A percentile compares a stretch with the other conserved stretches of the same genome.
phyloP scores from a whole-genome alignment of 1,139 yeast species.

The Hyphopichia fennica region DNA sequence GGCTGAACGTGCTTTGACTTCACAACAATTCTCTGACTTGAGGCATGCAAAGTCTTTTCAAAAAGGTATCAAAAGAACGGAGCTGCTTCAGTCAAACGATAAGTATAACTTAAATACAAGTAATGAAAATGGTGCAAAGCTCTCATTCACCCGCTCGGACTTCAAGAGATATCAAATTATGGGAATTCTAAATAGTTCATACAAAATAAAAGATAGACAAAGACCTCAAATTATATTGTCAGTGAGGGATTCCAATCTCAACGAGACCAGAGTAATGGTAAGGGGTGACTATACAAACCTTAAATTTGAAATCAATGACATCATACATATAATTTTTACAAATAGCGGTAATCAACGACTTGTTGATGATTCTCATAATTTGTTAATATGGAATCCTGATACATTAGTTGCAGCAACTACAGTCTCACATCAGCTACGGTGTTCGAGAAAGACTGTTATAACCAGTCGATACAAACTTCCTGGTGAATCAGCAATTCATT shows the following conservation, averaged over 20 bases:
- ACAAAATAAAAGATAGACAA: constrained; percentile 24
- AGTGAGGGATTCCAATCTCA: constrained; percentile 38
- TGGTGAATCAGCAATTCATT: constrained; percentile 57
- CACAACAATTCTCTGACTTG: constrained; percentile 2
- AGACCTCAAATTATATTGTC: constrained; percentile 51
- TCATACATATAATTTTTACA: constrained; percentile 59
- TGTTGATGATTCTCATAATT: constrained; percentile 59
- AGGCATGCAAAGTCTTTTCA: constrained; percentile 10
- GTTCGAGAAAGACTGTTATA: constrained; percentile 71
- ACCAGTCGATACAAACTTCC: constrained; percentile 53
- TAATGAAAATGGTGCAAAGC: constrained; percentile 32
- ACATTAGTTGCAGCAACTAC: constrained; percentile 76
- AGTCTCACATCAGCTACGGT: constrained; percentile 71
- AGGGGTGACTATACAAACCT: constrained; percentile 51
- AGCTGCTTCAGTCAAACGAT: constrained; percentile 13
- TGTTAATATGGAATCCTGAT: constrained; percentile 84
- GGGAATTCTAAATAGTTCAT: constrained; percentile 33
- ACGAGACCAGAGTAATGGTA: constrained; percentile 40
- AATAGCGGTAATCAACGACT: constrained; percentile 35
- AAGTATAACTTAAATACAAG: constrained; percentile 9
- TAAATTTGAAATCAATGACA: constrained; percentile 46
- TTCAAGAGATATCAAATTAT: constrained; percentile 52
- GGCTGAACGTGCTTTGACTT: background rate
- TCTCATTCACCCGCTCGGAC: constrained; percentile 46
- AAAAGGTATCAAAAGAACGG: constrained; percentile 26